These are phyloP conservation scores for Ramularia endophylla DNA, from an alignment of 2,329 filamentous ascomycete species.

Conservation along the genomic window DNA sequence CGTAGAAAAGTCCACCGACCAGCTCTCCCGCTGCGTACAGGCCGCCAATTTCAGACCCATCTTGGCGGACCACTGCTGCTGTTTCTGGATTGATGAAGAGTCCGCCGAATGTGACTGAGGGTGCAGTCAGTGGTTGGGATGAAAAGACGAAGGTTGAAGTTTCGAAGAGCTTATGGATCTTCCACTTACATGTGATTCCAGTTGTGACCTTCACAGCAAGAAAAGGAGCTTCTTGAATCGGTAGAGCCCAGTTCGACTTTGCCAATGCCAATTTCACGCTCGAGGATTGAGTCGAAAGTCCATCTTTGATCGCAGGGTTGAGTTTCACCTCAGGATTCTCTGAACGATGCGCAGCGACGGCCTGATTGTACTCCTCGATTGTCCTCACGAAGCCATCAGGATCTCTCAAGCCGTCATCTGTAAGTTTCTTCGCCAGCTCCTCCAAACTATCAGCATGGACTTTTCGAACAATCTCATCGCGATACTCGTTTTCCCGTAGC, in stretches of 20 bases:
- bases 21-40: slow-evolving; percentile 61
- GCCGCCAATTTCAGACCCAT: slow-evolving; percentile 44
- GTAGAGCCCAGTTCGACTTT: slow-evolving; percentile 63
- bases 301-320: slow-evolving; percentile 57
- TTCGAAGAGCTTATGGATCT: too few relatives aligned
- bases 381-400: slow-evolving; percentile 46
- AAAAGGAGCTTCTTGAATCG: slow-evolving; percentile 53
- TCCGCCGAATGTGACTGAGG: slow-evolving; percentile 57
- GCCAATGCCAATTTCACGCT: slow-evolving; percentile 39
- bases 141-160: too few relatives aligned
- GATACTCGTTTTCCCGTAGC: slow-evolving; percentile 58
- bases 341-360: slow-evolving; percentile 43
- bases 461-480: slow-evolving; percentile 50
- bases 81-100: slow-evolving; percentile 52
- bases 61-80: slow-evolving; percentile 45
- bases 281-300: slow-evolving; percentile 54
- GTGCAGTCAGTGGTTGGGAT: too few relatives aligned
- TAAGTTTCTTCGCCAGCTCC: slow-evolving; percentile 50
- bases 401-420: slow-evolving; percentile 41
- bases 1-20: slow-evolving; percentile 58
- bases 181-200: slow-evolving; percentile 50
- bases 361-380: slow-evolving; percentile 52
- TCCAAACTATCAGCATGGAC: slow-evolving; percentile 48
- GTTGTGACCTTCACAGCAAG: slow-evolving; percentile 59
- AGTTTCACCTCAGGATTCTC: slow-evolving; percentile 45